Evolutionary conservation across 2,329 filamentous ascomycete species (phyloP).

Genomic region (Penicillium hordei): DNA sequence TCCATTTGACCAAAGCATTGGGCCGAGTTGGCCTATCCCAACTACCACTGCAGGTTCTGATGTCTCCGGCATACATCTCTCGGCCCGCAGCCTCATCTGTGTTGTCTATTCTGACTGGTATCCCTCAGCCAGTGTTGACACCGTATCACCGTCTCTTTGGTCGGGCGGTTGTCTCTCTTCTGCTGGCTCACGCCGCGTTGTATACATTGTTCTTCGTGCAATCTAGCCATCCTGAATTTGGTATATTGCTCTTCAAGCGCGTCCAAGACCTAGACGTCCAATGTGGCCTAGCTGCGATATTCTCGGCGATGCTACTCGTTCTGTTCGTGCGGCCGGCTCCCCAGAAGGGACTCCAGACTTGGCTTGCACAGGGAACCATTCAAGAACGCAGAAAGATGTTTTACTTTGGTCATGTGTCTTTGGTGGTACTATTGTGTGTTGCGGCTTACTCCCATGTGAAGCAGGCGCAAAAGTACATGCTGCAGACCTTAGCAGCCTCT

Average conservation of each 20-base stretch:
- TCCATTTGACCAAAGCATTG: conserved; percentile 63
- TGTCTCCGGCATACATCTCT: conserved; percentile 46
- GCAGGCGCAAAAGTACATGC: conserved; percentile 55
- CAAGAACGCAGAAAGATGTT: conserved; percentile 48
- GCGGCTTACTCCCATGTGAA: conserved; percentile 57
- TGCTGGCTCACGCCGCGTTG: conserved; percentile 54
- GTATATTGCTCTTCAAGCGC: conserved; percentile 51
- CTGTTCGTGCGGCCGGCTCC: conserved; percentile 47
- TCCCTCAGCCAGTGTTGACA: conserved; percentile 58
- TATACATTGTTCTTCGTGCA: conserved; percentile 60
- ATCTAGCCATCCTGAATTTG: conserved; percentile 39
- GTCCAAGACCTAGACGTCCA: conserved; percentile 59
- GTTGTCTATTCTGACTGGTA: conserved; percentile 52
- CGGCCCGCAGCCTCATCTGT: conserved; percentile 50
- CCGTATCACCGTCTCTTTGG: conserved; percentile 59
- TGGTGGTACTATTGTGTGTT: conserved; percentile 51
- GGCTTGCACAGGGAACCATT: conserved; percentile 17
- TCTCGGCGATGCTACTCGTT: conserved; percentile 48
- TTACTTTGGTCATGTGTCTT: conserved; percentile 55
- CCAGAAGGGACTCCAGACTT: conserved; percentile 14
- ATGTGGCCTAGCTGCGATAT: conserved; percentile 53
- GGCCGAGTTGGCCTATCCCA: conserved; percentile 61
- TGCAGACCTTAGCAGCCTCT: conserved; percentile 51
- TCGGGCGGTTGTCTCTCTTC: conserved; percentile 53
- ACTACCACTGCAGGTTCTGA: conserved; percentile 59